phyloP scores from a whole-genome alignment of 495 filamentous ascomycete species.

The Polyplosphaeria fusca region DNA sequence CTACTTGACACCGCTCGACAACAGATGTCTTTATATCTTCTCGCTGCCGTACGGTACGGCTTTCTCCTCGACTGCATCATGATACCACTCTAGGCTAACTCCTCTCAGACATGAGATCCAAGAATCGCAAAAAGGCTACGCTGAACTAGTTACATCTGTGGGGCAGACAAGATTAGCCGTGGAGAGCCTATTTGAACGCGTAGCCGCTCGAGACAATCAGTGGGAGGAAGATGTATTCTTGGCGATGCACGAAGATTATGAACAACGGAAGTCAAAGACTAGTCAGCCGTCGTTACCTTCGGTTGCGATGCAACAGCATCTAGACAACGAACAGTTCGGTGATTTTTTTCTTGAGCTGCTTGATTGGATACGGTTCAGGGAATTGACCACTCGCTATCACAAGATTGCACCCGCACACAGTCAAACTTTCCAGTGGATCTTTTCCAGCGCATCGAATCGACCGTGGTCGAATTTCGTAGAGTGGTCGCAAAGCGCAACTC shows the following conservation, averaged over 20 bases:
- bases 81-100: background rate
- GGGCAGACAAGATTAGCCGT: background rate
- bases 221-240: conserved; percentile 2
- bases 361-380: conserved; percentile 7
- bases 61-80: background rate
- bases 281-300: background rate
- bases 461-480: conserved; percentile 7
- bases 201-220: background rate
- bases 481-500: background rate
- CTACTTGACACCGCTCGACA: conserved; percentile 11
- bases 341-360: conserved; percentile 3
- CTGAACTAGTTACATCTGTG: background rate
- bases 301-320: background rate
- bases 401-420: conserved; percentile 4
- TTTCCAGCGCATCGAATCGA: background rate
- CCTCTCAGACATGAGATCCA: background rate
- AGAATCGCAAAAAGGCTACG: background rate
- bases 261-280: background rate
- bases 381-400: conserved; percentile 5
- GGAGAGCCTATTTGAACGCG: background rate
- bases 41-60: conserved; percentile 4
- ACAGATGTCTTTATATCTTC: conserved; percentile 6
- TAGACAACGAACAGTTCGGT: background rate
- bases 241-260: conserved; percentile 12
- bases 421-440: conserved; percentile 12